Base-by-base conservation (phyloP, 148 eudicot genomes). In the Chenopodium album region DNA sequence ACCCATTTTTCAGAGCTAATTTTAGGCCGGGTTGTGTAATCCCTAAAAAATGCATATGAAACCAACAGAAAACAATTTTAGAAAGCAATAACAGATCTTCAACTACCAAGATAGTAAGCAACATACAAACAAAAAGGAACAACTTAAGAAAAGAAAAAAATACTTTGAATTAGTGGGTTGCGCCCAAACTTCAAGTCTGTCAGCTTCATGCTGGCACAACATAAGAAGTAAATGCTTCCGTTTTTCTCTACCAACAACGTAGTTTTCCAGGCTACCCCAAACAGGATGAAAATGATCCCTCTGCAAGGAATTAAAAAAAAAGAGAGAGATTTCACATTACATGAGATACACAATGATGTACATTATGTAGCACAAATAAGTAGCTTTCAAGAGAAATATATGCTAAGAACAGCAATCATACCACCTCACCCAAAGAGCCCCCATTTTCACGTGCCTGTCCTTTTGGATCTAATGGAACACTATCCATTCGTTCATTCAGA, bases 171-270 rank as follows among this genome's bases (percentile, higher is more conserved):
- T 89, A 75, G 88, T 80, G 78, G 98, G 98, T 79, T 94, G 95
- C 34, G 99, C 97, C 99, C 99, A 97, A 81, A 97, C 94, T 82
- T 97, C 99, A 85, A 97, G 99, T 85, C 99, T 90, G 82, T 97
- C 97, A 73, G 97, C 94, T 85, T 97, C 99, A 83, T 92, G 91
- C 81, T 94, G 99, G 89, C 98, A 94, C 77, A 97, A 77, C 97
- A 94, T 97, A 81, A 94, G 78, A 81, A 97, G 95, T 75, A 97
- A 84, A 82, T 94, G 98, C 90, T 90, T 97, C 89, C 97, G 87
- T 83, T 94, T 94, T 79, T 94, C 99, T 74, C 95, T 89, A 54
- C 91, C 97, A 83, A 78, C 85, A 76, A 77, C 84, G 83, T 90
- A 89, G 73, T 92, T 92, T 70, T 91, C 97, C 90, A 97, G 83